Evolutionary conservation across 345 rosid genomes (phyloP), one percentile per base, ranked within the genome.

Genomic region (Leavenworthia alabamica): DNA sequence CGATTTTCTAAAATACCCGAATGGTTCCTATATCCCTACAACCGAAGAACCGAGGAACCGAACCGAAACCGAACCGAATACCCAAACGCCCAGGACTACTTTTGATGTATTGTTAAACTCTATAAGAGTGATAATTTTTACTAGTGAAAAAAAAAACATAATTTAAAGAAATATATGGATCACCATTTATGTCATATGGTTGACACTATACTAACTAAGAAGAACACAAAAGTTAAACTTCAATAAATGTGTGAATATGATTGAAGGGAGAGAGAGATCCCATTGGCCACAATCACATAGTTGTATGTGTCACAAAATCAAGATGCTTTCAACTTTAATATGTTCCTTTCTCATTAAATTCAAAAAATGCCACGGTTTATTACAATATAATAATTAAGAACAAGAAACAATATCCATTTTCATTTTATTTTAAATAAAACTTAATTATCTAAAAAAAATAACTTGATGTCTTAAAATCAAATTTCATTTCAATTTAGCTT

Each of bases 351-450:
- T 57, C 64, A 57, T 28, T 57, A 37, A 55, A 57, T 67, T 57
- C 37, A 48, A 14, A 39, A 24, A 67, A 56, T n/a, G 48, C 17
- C 51, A 67, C 65, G 57, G 58, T 67, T 67, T 65, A 67, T 49
- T 20, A 29, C 72, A 67, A 24, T 37, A 22, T 35, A 48, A 52
- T 11, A 58, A 57, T 47, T 19, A 58, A 27, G 41, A 27, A 39
- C 14, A 48, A 67, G 51, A 57, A 67, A 67, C 50, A 67, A 67
- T 33, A 39, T 19, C 10, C 28, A 27, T 52, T 51, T 51, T 29
- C 14, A 28, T 29, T 29, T 51, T 14, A 51, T 8, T 50, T 47
- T 24, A 14, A 4, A 14, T 9, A 3, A 10, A 5, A 26, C 28
- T 26, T 5, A 24, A 24, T 24, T 24, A 23, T 2, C 7, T 37